Percentiles rank a stretch among this genome's conserved stretches.
Evolutionary conservation across 768 basidiomycete genomes (phyloP).

Genomic region (Mycena vulgaris): DNA sequence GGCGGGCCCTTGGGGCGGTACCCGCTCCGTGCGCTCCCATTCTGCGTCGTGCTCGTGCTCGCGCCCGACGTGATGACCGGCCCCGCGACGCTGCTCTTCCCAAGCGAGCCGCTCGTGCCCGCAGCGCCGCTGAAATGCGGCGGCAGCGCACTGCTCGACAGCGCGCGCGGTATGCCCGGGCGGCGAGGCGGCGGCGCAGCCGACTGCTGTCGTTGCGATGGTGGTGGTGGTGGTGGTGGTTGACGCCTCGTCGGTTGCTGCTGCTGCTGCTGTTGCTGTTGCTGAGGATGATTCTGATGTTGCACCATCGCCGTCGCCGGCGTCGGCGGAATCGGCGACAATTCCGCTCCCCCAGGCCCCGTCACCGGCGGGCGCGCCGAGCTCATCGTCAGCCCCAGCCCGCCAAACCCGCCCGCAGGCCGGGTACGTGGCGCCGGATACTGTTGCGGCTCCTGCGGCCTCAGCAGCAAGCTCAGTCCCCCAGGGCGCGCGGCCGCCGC

Average conservation of each 20-base stretch:
- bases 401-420: constrained; percentile 35
- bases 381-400: constrained; percentile 27
- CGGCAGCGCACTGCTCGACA: constrained; percentile 35
- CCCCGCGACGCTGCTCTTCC: constrained; percentile 35
- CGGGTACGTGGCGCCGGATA: constrained; percentile 29
- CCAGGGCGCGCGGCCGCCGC: constrained; percentile 47
- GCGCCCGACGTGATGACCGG: constrained; percentile 23
- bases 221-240: too few relatives aligned
- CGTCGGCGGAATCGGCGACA: constrained; percentile 33
- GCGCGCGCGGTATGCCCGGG: constrained; percentile 29
- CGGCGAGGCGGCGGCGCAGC: constrained; percentile 17
- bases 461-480: constrained; percentile 39
- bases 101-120: constrained; percentile 31
- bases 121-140: constrained; percentile 29
- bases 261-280: constrained; percentile 4
- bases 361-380: constrained; percentile 24
- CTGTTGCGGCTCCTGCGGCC: constrained; percentile 42
- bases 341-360: constrained; percentile 37
- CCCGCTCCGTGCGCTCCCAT: constrained; percentile 48
- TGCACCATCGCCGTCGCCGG: constrained; percentile 13
- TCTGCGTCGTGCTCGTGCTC: constrained; percentile 28
- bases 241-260: too few relatives aligned
- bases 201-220: constrained; percentile 30
- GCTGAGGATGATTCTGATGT: neutral
- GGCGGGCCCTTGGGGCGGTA: constrained; percentile 80